Base-by-base conservation (phyloP, 148 eudicot genomes). In the Cornus controversa region DNA sequence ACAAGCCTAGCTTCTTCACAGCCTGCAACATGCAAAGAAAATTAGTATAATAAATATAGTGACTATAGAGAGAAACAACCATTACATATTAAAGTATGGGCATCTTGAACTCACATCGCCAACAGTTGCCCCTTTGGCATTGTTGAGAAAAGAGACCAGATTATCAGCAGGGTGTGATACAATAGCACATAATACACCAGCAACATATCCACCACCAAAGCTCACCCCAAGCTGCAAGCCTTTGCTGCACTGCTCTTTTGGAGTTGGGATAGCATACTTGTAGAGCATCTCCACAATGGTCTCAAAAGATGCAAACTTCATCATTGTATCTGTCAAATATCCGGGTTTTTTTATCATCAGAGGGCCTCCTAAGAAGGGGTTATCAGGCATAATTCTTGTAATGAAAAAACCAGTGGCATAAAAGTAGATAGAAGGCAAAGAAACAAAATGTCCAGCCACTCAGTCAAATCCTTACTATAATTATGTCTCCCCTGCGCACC, bases 91-190 rank as follows among this genome's bases (percentile, higher is more conserved):
- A 26, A 2, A 66, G 27, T 10, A 25, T 16, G 64, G 54, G 18
- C 36, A 70, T 69, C 16, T 53, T 10, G 0, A 10, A 77, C 83
- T 84, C 78, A 84, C 86, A 68, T 80, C 83, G 1, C 81, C 69
- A 50, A 73, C 76, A 23, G 86, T 80, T 64, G 86, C 86, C 26
- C 86, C 86, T 47, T 80, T 75, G 77, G 86, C 75, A 58, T 84
- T 84, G 78, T 84, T 84, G 36, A 84, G 83, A 36, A 84, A 80
- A 23, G 86, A 84, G 75, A 84, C 86, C 40, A 84, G 69, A 73
- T 84, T 84, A 70, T 80, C 86, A 23, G 86, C 86, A 25, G 86
- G 86, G 27, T 84, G 86, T 25, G 86, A 84, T 27, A 84, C 79
- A 26, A 60, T 2, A 27, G 83, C 83, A 70, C 86, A 84, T 18